Evolutionary conservation across 2,329 filamentous ascomycete genomes (phyloP), one percentile per base, ranked within the genome.

Genomic region (Coniochaeta ligniaria): DNA sequence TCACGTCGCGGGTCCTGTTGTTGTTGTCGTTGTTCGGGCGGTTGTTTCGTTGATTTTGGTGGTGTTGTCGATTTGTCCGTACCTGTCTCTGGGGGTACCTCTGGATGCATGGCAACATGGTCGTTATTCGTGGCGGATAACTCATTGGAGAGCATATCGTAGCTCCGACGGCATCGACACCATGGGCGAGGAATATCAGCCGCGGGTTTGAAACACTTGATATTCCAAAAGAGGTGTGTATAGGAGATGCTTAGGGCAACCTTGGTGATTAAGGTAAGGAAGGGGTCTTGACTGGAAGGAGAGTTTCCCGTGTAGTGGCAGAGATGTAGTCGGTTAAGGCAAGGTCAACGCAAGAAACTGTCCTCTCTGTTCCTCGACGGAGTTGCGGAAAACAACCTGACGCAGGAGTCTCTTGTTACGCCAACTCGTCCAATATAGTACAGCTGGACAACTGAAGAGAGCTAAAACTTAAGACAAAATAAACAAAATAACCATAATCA

Each of bases 11-110:
- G 43, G 16, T 43, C 38, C 17, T 4, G 38, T 16, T 43, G 35
- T 14, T 9, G 17, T 55, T 66, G 24, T 62, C 65, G 33, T 57
- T 60, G 56, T 63, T 63, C 67, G 28, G 36, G 54, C 6, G 35
- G 12, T 33, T 35, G 14, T 47, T 52, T 52, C 47, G 47, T 16
- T 31, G 14, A 28, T 28, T 12, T 22, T 47, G 11, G 3, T 26
- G 24, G 26, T 16, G 26, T 12, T 17, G 43, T 47, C 16, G 43
- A 4, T 3, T 26, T 16, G 7, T 17, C 47, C 22, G 22, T 31
- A 3, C 22, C 24, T 9, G 24, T 16, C 22, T 28, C 14, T 5
- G 2, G 2, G 22, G 6, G 22, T 31, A 5, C 12, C 2, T 52
- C 47, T 52, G 22, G 24, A 1, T 16, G 20, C 6, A 28, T 28